Percentiles rank a stretch among this genome's conserved stretches.
Evolutionary conservation across 768 basidiomycete genomes (phyloP).

Genomic region (Tylopilus plumbeoviolaceoides): DNA sequence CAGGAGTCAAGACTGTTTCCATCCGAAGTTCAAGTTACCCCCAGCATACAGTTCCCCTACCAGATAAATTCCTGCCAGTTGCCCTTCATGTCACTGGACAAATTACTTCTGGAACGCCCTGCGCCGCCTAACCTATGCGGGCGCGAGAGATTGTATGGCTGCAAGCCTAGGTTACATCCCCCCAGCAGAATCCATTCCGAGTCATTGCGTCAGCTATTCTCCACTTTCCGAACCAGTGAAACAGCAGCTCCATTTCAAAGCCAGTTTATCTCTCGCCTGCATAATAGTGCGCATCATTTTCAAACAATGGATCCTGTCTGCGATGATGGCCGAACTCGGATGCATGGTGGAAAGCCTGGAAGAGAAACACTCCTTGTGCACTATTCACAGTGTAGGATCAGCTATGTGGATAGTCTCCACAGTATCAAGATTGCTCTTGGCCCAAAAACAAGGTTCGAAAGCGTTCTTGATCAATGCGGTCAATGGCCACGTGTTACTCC

Average conservation of each 20-base stretch:
- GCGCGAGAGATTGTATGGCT: background rate
- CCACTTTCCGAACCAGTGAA: background rate
- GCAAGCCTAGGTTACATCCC: background rate
- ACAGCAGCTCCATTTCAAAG: background rate
- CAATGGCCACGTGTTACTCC: slow-evolving; percentile 37
- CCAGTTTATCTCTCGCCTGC: background rate
- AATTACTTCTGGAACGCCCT: background rate
- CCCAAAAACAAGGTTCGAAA: slow-evolving; percentile 13
- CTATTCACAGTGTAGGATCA: background rate
- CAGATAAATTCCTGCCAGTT: too few relatives aligned
- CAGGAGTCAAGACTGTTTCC: background rate
- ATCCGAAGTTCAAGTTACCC: background rate
- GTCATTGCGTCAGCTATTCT: background rate
- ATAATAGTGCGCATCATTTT: background rate
- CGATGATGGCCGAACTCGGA: background rate
- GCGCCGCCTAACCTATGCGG: background rate
- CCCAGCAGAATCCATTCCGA: background rate
- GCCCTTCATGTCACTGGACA: background rate
- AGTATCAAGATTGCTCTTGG: slow-evolving; percentile 2
- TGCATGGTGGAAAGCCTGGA: slow-evolving; percentile 21
- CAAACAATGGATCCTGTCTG: background rate
- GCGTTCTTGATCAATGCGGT: slow-evolving; percentile 13
- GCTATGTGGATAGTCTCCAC: background rate
- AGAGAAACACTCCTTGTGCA: background rate
- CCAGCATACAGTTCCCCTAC: too few relatives aligned